A percentile compares a stretch with the other conserved stretches of the same genome.
These are phyloP conservation scores for Mollisia scopiformis DNA, from an alignment of 2,329 filamentous ascomycete species.

Conservation along the genomic window DNA sequence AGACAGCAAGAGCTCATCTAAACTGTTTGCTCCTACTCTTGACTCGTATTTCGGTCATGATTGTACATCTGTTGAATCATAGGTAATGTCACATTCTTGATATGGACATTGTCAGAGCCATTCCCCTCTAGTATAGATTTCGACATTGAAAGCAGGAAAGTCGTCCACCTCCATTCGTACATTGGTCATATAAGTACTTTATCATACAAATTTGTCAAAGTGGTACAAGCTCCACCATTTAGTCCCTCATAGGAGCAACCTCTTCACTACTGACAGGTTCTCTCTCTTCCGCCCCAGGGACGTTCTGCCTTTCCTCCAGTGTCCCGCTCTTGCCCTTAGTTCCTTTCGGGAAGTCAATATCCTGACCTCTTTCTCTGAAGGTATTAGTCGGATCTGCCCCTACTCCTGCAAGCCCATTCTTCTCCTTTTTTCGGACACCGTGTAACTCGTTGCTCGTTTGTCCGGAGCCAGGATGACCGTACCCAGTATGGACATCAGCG, in stretches of 20 bases:
- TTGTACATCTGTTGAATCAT: too few species aligned
- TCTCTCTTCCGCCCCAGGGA: constrained; percentile 8
- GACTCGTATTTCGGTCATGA: too few species aligned
- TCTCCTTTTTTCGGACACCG: constrained; percentile 42
- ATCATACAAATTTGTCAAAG: neutral
- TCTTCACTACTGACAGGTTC: neutral
- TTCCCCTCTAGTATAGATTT: too few species aligned
- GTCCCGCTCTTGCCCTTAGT: neutral
- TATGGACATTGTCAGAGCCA: too few species aligned
- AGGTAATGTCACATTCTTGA: too few species aligned
- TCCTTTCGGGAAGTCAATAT: constrained; percentile 5
- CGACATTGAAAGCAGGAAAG: too few species aligned
- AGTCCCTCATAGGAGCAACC: neutral
- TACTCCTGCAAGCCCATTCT: constrained; percentile 42
- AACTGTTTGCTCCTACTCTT: too few species aligned
- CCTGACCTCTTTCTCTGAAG: constrained; percentile 11
- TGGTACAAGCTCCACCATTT: too few species aligned
- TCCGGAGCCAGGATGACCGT: constrained; percentile 48
- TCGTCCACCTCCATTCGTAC: too few species aligned
- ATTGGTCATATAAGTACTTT: too few species aligned
- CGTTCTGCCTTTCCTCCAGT: neutral
- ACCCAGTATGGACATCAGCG: constrained; percentile 45
- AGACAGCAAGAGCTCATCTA: too few species aligned
- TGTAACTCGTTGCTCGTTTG: constrained; percentile 46
- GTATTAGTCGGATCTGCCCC: constrained; percentile 12